Conservation (phyloP, 2,329 filamentous ascomycete species). For the Pyrenophora tritici-repentis region DNA sequence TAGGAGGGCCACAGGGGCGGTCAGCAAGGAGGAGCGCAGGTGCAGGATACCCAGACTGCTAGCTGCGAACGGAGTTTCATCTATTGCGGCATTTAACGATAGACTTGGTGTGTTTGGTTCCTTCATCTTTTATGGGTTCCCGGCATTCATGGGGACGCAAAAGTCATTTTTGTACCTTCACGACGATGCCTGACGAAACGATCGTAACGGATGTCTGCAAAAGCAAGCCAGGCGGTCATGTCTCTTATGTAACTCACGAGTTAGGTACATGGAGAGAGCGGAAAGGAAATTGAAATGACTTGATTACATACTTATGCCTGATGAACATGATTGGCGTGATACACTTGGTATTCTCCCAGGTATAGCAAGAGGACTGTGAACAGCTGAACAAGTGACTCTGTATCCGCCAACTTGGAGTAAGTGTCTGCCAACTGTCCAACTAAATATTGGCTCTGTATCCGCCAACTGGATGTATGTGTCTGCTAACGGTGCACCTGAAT, state of each 20-base stretch:
- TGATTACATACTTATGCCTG: background rate
- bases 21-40: constrained; percentile 30
- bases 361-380: no score
- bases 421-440: no score
- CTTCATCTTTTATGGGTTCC: constrained; percentile 33
- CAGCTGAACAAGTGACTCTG: no score
- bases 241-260: constrained; percentile 28
- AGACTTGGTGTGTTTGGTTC: constrained; percentile 43
- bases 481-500: no score
- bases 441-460: no score
- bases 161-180: constrained; percentile 38
- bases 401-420: no score
- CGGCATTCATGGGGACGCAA: constrained; percentile 31
- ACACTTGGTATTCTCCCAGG: no score
- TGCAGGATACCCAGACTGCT: constrained; percentile 40
- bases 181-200: constrained; percentile 36
- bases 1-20: constrained; percentile 12
- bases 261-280: constrained; percentile 18
- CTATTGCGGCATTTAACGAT: constrained; percentile 43
- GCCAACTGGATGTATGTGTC: no score
- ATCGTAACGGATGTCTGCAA: constrained; percentile 33
- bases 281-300: constrained; percentile 27
- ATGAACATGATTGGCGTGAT: no score
- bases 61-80: constrained; percentile 37
- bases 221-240: constrained; percentile 26